These are phyloP conservation scores for Anaeromyces robustus DNA, from an alignment of 192 early-diverging fungal species.

Conservation along the genomic window DNA sequence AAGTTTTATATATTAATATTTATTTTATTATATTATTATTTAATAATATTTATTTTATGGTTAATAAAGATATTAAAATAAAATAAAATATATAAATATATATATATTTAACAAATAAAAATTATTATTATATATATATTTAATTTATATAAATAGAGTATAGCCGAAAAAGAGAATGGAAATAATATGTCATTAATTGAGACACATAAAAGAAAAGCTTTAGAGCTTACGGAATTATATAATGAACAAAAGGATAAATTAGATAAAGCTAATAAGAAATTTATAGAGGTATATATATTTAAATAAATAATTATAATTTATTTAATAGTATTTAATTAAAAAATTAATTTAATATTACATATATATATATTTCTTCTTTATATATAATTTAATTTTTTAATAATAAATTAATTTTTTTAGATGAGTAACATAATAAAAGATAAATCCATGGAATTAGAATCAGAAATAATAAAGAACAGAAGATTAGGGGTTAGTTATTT, in stretches of 20 bases:
- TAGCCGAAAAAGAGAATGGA: conserved; percentile 48
- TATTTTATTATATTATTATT: too few species aligned
- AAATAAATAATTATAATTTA: too few species aligned
- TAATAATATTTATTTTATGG: too few species aligned
- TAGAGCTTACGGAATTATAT: conserved; percentile 39
- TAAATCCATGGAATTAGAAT: conserved; percentile 37
- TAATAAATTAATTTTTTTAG: conserved; percentile 17
- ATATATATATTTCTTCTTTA: not conserved
- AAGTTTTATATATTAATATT: conserved; percentile 1
- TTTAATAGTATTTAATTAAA: not conserved
- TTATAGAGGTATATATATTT: conserved; percentile 29
- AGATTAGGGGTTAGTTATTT: conserved; percentile 20
- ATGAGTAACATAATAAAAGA: conserved; percentile 41
- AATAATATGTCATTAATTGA: conserved; percentile 23
- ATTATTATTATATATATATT: not conserved
- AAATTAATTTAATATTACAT: not conserved
- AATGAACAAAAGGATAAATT: conserved; percentile 46
- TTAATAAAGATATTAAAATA: too few species aligned
- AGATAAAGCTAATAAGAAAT: conserved; percentile 28
- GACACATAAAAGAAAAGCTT: conserved; percentile 27
- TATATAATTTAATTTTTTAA: not conserved
- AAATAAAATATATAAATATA: too few species aligned
- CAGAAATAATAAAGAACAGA: conserved; percentile 35
- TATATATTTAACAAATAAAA: conserved; percentile 7
- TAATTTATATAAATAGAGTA: conserved; percentile 14